A percentile compares a stretch with the other conserved stretches of the same genome.
phyloP scores from a whole-genome alignment of 164 flowering plant genomes.

The Dillenia turbinata region DNA sequence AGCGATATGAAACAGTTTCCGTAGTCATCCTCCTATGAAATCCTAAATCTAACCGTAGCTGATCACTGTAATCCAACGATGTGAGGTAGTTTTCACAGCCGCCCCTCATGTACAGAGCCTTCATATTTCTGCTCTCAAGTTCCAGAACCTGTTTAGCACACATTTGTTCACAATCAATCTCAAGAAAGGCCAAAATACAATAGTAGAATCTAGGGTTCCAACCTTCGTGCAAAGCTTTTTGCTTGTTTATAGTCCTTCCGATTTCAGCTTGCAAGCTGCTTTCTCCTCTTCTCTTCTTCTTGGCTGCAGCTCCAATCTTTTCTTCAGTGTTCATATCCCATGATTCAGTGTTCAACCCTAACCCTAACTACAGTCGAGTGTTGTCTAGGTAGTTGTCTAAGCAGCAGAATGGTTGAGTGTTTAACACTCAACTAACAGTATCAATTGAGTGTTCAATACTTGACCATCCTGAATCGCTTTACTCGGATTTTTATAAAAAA shows the following conservation, averaged over 20 bases:
- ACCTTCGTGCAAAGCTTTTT: constrained; percentile 88
- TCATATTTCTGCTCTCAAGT: constrained; percentile 68
- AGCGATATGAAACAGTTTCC: too few relatives aligned
- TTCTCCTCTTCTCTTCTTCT: constrained; percentile 94
- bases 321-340: constrained; percentile 94
- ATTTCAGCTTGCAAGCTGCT: constrained; percentile 97
- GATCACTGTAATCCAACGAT: too few relatives aligned
- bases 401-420: too few relatives aligned
- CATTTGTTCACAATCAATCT: background rate
- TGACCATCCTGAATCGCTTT: too few relatives aligned
- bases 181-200: background rate
- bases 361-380: too few relatives aligned
- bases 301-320: constrained; percentile 86
- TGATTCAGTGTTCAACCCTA: constrained; percentile 70
- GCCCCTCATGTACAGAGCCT: constrained; percentile 91
- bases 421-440: too few relatives aligned
- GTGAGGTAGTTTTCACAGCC: too few relatives aligned
- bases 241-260: constrained; percentile 83
- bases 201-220: constrained; percentile 1
- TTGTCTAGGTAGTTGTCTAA: too few relatives aligned
- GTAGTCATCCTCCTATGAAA: too few relatives aligned
- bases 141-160: constrained; percentile 49
- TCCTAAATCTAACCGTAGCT: too few relatives aligned
- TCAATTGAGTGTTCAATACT: too few relatives aligned
- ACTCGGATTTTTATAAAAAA: too few relatives aligned